Base-by-base conservation (phyloP, 805 yeast species). In the Nakazawaea ernobii region DNA sequence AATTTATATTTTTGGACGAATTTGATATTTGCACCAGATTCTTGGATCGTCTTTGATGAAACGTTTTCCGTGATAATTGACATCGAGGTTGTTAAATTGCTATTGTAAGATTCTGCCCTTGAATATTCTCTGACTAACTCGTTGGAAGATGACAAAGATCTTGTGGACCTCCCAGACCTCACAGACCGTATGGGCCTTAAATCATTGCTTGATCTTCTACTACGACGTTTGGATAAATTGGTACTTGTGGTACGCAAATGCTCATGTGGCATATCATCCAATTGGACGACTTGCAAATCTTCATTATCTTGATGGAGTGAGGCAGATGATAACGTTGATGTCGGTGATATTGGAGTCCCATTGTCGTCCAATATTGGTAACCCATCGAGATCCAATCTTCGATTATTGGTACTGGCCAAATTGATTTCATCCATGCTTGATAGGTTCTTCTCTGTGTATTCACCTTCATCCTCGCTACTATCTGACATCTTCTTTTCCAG, bases 1-100 rank as follows among this genome's bases (percentile, higher is more conserved):
- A 65, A 48, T 42, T 60, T 56, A 47, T 65, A 65, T 39, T 58
- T 63, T 14, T 54, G 46, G 2, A 65, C 50, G 47, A 65, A 62
- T 1, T 58, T 49, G 9, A 60, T 51, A 2, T 48, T 33, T 8
- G 53, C 46, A 6, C 64, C 65, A 1, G 65, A 41, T 8, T 56
- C 51, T 32, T 54, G 46, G 8, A 60, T 50, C 45, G 59, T 63
- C 39, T 55, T 55, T 7, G 53, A 49, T 29, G 62, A 50, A 13
- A 65, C 42, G 40, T 63, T 65, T n/a, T 66, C 69, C 1, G 69
- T 67, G 39, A 62, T 53, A 33, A 65, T 63, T 33, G 60, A 60
- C 53, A 61, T 53, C 2, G 53, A 35, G 7, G 48, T 27, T 9
- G 63, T 57, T 2, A 68, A 50, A 35, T 59, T 53, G 41, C 55